Conservation (phyloP, 768 basidiomycete genomes). For the Termitomyces heimii region DNA sequence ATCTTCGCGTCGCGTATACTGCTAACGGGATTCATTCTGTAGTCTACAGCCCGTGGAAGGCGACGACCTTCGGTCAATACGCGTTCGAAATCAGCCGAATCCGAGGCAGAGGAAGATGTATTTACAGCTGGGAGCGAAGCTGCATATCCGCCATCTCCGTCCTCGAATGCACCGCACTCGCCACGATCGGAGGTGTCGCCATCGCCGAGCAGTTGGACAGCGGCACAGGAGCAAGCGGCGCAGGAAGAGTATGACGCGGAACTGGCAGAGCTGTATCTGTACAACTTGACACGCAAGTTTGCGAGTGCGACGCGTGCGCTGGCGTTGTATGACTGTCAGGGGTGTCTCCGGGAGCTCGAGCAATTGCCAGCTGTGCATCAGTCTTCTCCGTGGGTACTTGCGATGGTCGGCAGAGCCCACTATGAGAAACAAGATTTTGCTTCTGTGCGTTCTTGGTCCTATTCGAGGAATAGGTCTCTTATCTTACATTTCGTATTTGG, state of each 20-base stretch:
- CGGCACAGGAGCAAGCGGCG: conserved; percentile 62
- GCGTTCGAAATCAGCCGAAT: conserved; percentile 59
- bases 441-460: conserved; percentile 51
- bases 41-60: conserved; percentile 45
- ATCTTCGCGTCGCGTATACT: background rate
- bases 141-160: conserved; percentile 56
- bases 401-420: conserved; percentile 80
- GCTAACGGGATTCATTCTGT: conserved; percentile 12
- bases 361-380: conserved; percentile 70
- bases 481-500: conserved; percentile 14
- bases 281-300: conserved; percentile 75
- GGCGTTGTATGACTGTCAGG: conserved; percentile 69
- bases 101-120: conserved; percentile 67
- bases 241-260: conserved; percentile 67
- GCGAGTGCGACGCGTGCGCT: conserved; percentile 74
- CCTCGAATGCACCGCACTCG: conserved; percentile 52
- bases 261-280: conserved; percentile 78
- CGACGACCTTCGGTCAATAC: conserved; percentile 49
- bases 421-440: conserved; percentile 89
- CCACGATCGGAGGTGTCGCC: conserved; percentile 61
- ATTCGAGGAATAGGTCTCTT: conserved; percentile 16
- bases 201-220: conserved; percentile 56
- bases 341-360: conserved; percentile 73
- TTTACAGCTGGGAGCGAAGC: conserved; percentile 34
- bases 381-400: conserved; percentile 70